Base-by-base conservation (phyloP, 805 yeast genomes). In the Saccharomycopsis sp. region DNA sequence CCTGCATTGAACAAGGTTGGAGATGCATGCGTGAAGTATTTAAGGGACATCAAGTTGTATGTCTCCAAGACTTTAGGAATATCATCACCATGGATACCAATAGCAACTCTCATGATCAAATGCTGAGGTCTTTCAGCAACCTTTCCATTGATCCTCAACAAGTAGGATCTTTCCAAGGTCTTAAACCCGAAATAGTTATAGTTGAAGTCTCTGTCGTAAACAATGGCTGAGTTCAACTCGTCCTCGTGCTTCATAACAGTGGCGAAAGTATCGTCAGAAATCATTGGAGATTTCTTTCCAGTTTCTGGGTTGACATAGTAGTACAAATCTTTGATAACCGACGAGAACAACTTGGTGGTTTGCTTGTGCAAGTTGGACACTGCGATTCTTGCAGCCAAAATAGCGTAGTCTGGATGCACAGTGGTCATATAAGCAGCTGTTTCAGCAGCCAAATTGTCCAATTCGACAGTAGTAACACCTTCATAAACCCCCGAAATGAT, bases 391-490 rank as follows among this genome's bases (percentile, higher is more conserved):
- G 98, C 97, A 57, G 97, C 97, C 66, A 91, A 79, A 50, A 85
- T 84, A 25, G 97, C 97, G 68, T 93, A 92, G 75, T 94, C 98
- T n/a, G 98, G 98, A 72, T 93, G 98, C 63, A 89, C 82, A 12
- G 98, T 93, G 60, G 97, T 91, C 97, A 94, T 89, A 70, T 87
- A 88, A 50, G 98, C 98, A 59, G 97, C 96, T 42, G 97, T 91
- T 74, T 94, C 99, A 51, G 98, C 97, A 54, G 98, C 92, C 56
- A 86, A 72, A 67, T 85, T 84, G 66, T 85, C 91, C 61, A 87
- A 76, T 72, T 94, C 97, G 62, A 87, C 81, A 57, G 98, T 94
- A 68, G 93, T 91, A 56, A 94, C 99, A 68, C 98, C 98, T 69
- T 90, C 96, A 73, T 93, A 94, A 58, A 94, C 97, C 71, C 99